phyloP scores from a whole-genome alignment of 345 rosid species.

The Euclidium syriacum region DNA sequence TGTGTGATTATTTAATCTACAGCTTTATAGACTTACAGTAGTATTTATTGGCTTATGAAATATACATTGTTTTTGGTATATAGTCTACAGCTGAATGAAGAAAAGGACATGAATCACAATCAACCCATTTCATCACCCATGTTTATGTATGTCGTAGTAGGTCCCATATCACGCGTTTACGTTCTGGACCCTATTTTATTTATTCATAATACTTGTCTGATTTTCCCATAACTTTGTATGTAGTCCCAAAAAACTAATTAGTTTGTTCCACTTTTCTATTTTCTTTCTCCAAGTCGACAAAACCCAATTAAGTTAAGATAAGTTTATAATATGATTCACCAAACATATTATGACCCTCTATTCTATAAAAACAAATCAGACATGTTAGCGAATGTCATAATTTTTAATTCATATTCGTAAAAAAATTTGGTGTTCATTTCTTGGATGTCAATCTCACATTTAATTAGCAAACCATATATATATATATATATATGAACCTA shows the following conservation, averaged over 20 bases:
- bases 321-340: slow-evolving; percentile 7
- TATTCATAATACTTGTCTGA: slow-evolving; percentile 21
- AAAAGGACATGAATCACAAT: slow-evolving; percentile 24
- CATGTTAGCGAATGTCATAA: not conserved
- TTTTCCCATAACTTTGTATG: slow-evolving; percentile 23
- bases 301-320: slow-evolving; percentile 7
- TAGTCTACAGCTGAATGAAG: slow-evolving; percentile 25
- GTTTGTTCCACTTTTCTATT: slow-evolving; percentile 1
- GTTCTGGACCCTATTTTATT: not conserved
- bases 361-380: not conserved
- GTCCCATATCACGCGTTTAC: slow-evolving; percentile 30
- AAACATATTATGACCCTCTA: slow-evolving; percentile 19
- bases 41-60: not conserved
- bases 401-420: not conserved
- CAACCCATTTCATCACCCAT: slow-evolving; percentile 36
- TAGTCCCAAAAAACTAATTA: slow-evolving; percentile 23
- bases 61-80: not conserved
- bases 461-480: not conserved
- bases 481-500: not conserved
- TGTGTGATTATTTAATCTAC: not conserved
- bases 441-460: not conserved
- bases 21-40: not conserved
- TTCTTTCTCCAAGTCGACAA: not conserved
- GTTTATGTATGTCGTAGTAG: slow-evolving; percentile 23
- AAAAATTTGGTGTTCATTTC: not conserved